phyloP scores from a whole-genome alignment of 768 basidiomycete species.

The Psilocybe subaeruginosa region DNA sequence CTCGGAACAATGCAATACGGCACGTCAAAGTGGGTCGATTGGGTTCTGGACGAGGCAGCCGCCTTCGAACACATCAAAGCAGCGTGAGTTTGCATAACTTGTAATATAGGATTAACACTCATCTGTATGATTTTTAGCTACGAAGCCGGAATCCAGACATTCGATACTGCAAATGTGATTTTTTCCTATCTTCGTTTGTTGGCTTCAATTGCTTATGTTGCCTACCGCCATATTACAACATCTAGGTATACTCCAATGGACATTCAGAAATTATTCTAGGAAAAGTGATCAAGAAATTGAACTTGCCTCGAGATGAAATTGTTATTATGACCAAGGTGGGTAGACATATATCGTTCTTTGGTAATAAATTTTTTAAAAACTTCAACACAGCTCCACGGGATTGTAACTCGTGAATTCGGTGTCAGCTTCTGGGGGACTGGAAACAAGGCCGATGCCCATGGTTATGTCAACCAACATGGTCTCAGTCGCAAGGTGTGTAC shows the following conservation, averaged over 20 bases:
- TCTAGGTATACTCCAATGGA: slow-evolving; percentile 67
- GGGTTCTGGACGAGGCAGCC: slow-evolving; percentile 51
- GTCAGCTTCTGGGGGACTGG: slow-evolving; percentile 12
- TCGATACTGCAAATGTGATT: slow-evolving; percentile 57
- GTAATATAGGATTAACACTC: not conserved
- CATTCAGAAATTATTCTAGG: slow-evolving; percentile 69
- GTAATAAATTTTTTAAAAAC: too few species aligned
- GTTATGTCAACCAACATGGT: slow-evolving; percentile 62
- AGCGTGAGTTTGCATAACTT: slow-evolving; percentile 30
- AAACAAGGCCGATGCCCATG: slow-evolving; percentile 36
- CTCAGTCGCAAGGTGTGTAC: slow-evolving; percentile 34
- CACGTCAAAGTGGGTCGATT: slow-evolving; percentile 48
- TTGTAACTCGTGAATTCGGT: slow-evolving; percentile 31
- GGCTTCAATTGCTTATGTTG: not conserved
- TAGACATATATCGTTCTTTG: not conserved
- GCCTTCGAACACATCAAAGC: slow-evolving; percentile 55
- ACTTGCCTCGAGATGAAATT: slow-evolving; percentile 71
- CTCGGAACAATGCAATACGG: slow-evolving; percentile 68
- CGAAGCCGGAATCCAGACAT: slow-evolving; percentile 64
- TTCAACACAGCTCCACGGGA: slow-evolving; percentile 39
- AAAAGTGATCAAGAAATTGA: slow-evolving; percentile 67
- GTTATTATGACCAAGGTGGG: slow-evolving; percentile 80
- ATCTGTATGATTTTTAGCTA: slow-evolving; percentile 35
- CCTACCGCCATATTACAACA: not conserved
- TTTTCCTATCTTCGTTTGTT: not conserved